Percentiles rank a stretch among this genome's conserved stretches.
Conservation (phyloP, 2,329 filamentous ascomycete genomes). For the Hypoxylon sp. region DNA sequence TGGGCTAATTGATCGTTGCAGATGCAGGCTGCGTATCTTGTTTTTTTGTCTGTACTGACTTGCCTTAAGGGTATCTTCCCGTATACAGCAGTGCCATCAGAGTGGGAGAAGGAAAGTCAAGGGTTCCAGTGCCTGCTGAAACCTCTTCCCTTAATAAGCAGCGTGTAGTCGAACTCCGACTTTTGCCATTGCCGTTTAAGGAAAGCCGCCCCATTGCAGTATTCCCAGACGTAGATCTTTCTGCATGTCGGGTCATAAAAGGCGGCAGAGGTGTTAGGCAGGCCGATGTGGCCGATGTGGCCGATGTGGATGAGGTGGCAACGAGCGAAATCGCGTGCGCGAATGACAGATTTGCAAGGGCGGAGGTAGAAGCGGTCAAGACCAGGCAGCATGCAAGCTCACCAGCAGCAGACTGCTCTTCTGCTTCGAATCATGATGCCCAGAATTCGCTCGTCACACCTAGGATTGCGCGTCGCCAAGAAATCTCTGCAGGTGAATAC, state of each 20-base stretch:
- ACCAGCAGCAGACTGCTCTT: conserved; percentile 45
- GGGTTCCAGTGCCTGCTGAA: conserved; percentile 38
- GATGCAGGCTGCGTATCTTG: conserved; percentile 34
- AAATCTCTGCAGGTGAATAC: conserved; percentile 43
- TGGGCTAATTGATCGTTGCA: conserved; percentile 42
- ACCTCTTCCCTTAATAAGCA: conserved; percentile 41
- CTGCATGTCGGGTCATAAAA: conserved; percentile 28
- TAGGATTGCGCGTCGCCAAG: conserved; percentile 54
- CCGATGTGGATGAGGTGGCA: conserved; percentile 37
- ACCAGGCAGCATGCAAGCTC: conserved; percentile 42
- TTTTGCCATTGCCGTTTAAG: conserved; percentile 31
- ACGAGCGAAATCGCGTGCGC: conserved; percentile 43
- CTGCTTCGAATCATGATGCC: conserved; percentile 48
- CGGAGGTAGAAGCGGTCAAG: conserved; percentile 49
- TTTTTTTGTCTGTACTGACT: conserved; percentile 15
- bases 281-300: conserved; percentile 7
- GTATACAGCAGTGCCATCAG: conserved; percentile 17
- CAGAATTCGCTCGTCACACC: conserved; percentile 49
- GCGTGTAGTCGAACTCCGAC: conserved; percentile 29
- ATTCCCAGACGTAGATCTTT: conserved; percentile 27
- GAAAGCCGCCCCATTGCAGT: conserved; percentile 35
- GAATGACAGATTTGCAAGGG: conserved; percentile 43
- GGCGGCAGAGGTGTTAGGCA: conserved; percentile 18
- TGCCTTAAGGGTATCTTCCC: conserved; percentile 35
- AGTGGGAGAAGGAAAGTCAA: conserved; percentile 12